Base-by-base conservation (phyloP, 1,139 yeast species). In the Debaryomyces udenii region DNA sequence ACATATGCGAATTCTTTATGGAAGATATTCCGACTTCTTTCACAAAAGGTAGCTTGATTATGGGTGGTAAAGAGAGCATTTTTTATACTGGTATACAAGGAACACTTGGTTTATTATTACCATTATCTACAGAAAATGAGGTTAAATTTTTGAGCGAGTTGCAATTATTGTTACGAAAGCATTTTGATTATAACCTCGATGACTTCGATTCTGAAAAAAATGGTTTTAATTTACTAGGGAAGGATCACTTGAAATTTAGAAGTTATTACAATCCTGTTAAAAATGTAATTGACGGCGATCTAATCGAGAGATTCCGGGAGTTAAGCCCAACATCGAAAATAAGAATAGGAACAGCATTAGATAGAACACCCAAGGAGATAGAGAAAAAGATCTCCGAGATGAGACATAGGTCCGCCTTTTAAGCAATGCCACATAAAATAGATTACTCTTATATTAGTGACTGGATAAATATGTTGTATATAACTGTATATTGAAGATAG, bases 251-350 rank as follows among this genome's bases (percentile, higher is more conserved):
- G 49, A 76, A 77, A 46, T 90, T 75, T 56, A 68, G 97, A 39
- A 76, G 97, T 39, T 86, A 84, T 56, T 89, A 88, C 55, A 81
- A 80, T 15, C 96, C 97, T 0, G 79, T 76, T 5, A 83, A 82
- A 49, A 76, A 81, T 41, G 82, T 87, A 2, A 74, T 93, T 34
- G 98, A 93, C 61, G 99, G 99, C 9, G 98, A 93, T 59, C 67
- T 88, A 22, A 69, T 93, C 39, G 97, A 89, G 53, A 60, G 62
- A 38, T 86, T 68, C 55, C 59, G 61, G 28, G 53, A 53, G 6
- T 59, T 85, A 27, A 56, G 62, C 2, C 56, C 56, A 1, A 62
- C 66, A 0, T 52, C 59, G 9, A 78, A 83, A 53, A 61, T 72
- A 26, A 57, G 54, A 27, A 71, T 87, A 34, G 81, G 87, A 0